Conservation (phyloP, 192 early-diverging fungal species). For the Funneliformis geosporum region DNA sequence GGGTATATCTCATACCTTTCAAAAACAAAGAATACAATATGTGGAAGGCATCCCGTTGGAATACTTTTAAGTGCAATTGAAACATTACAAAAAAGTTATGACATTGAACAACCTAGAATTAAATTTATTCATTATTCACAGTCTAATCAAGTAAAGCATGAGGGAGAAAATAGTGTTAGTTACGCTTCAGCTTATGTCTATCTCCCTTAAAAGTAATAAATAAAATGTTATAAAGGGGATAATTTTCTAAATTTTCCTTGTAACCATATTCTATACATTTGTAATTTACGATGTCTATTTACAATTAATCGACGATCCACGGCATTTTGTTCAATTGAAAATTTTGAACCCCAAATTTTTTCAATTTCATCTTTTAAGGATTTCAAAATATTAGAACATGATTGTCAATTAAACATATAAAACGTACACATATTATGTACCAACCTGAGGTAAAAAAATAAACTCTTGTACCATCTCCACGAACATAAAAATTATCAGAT, state of each 20-base stretch:
- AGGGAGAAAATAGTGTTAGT: slow-evolving; percentile 27
- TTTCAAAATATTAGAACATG: not conserved
- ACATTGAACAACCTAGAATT: slow-evolving; percentile 37
- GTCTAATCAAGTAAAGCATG: slow-evolving; percentile 54
- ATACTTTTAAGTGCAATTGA: slow-evolving; percentile 75
- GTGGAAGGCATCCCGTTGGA: slow-evolving; percentile 88
- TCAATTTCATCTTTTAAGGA: slow-evolving; percentile 50
- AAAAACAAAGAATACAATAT: slow-evolving; percentile 89
- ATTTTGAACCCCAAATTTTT: slow-evolving; percentile 56
- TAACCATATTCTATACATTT: slow-evolving; percentile 98
- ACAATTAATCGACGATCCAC: slow-evolving; percentile 91
- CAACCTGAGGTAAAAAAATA: slow-evolving; percentile 83
- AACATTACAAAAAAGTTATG: slow-evolving; percentile 29
- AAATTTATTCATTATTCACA: slow-evolving; percentile 88
- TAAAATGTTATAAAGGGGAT: not conserved
- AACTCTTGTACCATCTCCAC: slow-evolving; percentile 94
- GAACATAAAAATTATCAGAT: slow-evolving; percentile 93
- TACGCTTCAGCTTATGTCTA: slow-evolving; percentile 33
- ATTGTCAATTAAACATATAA: not conserved
- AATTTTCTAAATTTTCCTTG: slow-evolving; percentile 93
- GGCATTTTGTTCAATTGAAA: slow-evolving; percentile 85
- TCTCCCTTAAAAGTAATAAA: not conserved
- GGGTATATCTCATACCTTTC: slow-evolving; percentile 72
- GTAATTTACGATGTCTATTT: slow-evolving; percentile 86
- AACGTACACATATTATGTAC: not conserved